Base-by-base conservation (phyloP, 2,329 filamentous ascomycete species). In the Aspergillus sp. region DNA sequence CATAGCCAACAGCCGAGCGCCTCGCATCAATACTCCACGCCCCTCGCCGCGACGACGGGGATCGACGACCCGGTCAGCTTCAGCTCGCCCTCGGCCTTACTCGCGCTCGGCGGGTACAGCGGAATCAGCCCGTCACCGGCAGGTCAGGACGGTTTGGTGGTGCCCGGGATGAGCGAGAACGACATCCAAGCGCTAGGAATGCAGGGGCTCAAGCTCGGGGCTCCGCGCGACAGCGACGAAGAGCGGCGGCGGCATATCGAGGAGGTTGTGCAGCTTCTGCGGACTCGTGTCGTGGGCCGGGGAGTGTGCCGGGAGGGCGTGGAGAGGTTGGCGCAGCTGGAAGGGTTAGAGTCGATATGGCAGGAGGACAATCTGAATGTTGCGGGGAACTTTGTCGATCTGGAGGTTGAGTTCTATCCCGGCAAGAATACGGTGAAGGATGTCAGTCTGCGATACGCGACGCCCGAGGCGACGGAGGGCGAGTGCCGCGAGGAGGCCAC, bases 301-400 rank as follows among this genome's bases (percentile, higher is more conserved):
- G 63, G 63, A 2, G 55, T 67, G 16, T 63, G 60, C 31, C 51
- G 64, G 11, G 61, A 66, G 30, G 56, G 59, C 0, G 50, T 67
- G 16, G 61, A 67, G 38, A 51, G 61, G 30, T 33, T 67, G 14
- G 60, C 56, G 14, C 52, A 56, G 30, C 44, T 67, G 2, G 60
- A 66, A 36, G 63, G 61, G 2, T 64, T 67, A 19, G 61, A 65
- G 30, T 64, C 61, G 10, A 59, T 66, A 26, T 66, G 62, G 62
- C 61, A 66, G 39, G 61, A 66, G 11, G 58, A 67, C 26, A 60
- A 56, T 37, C 51, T 67, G 27, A 66, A 53, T 29, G 64, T 67
- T 39, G 64, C 63, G 5, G 64, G 64, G 4, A 63, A 66, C 29
- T 60, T 59, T 33, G 63, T 67, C 19, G 64, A 67, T 32, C 48